Evolutionary conservation across 768 basidiomycete species (phyloP), one percentile per base, ranked within the genome.

Genomic region (Hortiboletus flavorubellus): DNA sequence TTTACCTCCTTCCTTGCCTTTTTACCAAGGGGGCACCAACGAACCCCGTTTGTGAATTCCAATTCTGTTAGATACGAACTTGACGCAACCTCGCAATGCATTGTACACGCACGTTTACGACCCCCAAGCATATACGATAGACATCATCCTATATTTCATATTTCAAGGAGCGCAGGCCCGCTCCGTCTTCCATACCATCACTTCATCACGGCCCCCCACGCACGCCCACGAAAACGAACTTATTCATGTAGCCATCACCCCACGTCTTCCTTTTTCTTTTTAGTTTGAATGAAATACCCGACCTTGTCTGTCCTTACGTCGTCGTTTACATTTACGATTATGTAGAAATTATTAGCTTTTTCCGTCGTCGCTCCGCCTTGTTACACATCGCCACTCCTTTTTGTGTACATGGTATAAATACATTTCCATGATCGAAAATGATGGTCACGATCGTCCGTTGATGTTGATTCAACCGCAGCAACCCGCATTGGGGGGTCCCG

Each of bases 81-180:
- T 55, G 46, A 67, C 64, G 54, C 59, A 60, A 65, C n/a, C 9
- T n/a, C 62, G 54, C 65, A 61, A 65, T 64, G 64, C 65, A 62
- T 65, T 64, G 48, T 55, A 67, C 59, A 65, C 54, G 64, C 58
- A 67, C 56, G 55, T 46, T 54, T 34, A 65, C 62, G 64, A 65
- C 34, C 38, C 43, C 21, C 60, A 65, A 48, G 61, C 58, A 60
- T 55, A 56, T 52, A 66, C 58, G 49, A 50, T 64, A 67, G 64
- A 65, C 62, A 61, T 33, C 65, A 61, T 64, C 30, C 39, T 16
- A 40, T 42, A 51, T 41, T 40, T 38, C 18, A 40, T 42, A 51
- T 41, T 40, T n/a, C 23, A 30, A 47, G 44, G 38, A 51, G 61
- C 45, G 60, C 60, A 35, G 56, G 60, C 35, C 43, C 49, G 49